phyloP scores from a whole-genome alignment of 768 basidiomycete genomes.

The Lactarius deliciosus region DNA sequence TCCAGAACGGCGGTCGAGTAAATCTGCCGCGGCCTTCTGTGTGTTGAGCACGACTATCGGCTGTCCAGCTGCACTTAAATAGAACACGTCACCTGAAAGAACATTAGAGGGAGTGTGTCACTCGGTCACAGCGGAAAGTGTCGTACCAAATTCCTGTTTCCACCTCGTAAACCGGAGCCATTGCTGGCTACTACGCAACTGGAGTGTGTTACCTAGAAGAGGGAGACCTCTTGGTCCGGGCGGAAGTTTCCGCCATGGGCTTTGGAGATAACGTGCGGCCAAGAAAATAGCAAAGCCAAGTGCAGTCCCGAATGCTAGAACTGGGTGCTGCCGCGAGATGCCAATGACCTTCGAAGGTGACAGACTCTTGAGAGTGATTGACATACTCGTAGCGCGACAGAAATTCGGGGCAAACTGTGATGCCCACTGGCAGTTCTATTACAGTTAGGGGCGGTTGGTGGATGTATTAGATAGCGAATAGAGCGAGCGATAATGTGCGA shows the following conservation, averaged over 20 bases:
- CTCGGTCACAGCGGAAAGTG: neutral
- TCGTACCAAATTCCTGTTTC: conserved; percentile 22
- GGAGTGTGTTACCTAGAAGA: conserved; percentile 23
- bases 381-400: neutral
- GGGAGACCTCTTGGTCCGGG: conserved; percentile 26
- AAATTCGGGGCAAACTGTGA: too few species aligned
- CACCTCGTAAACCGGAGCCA: conserved; percentile 27
- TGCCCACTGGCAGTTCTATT: too few species aligned
- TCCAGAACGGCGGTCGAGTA: conserved; percentile 30
- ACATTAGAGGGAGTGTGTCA: neutral
- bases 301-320: neutral
- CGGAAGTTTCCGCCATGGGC: conserved; percentile 28
- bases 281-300: conserved; percentile 5
- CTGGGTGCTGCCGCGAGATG: neutral
- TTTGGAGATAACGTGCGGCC: conserved; percentile 20
- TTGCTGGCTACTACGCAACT: conserved; percentile 20
- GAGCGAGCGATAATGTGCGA: too few species aligned
- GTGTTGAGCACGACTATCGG: conserved; percentile 33
- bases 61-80: conserved; percentile 28
- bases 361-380: neutral
- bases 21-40: conserved; percentile 31
- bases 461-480: too few species aligned
- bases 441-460: too few species aligned
- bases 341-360: conserved; percentile 8
- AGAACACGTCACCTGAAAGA: conserved; percentile 26